Evolutionary conservation across 2,329 filamentous ascomycete genomes (phyloP).

Genomic region (Scedosporium boydii): DNA sequence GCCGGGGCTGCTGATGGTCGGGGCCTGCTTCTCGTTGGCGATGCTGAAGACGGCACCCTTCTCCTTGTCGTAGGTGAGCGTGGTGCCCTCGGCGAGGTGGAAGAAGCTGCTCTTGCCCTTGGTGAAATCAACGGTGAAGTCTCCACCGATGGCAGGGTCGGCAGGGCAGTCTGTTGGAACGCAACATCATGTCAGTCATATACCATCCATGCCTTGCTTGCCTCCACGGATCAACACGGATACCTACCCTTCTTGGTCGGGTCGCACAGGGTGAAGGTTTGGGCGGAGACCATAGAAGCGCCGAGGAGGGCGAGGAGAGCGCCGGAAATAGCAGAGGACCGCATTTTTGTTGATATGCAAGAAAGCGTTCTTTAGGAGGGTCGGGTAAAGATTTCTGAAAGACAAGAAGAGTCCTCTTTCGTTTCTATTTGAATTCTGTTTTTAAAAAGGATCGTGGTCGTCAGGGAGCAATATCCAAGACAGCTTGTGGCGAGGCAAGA

Average conservation of each 20-base stretch:
- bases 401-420: neutral
- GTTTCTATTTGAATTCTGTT: neutral
- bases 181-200: neutral
- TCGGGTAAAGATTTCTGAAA: neutral
- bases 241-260: conserved; percentile 40
- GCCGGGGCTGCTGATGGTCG: conserved; percentile 67
- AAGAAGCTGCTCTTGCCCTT: conserved; percentile 55
- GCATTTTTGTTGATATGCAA: conserved; percentile 9
- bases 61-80: conserved; percentile 31
- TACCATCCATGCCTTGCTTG: neutral
- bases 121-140: conserved; percentile 61
- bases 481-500: neutral
- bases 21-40: conserved; percentile 51
- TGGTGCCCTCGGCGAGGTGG: conserved; percentile 35
- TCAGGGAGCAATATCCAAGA: neutral
- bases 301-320: conserved; percentile 34
- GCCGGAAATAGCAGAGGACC: conserved; percentile 34
- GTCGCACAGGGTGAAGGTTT: conserved; percentile 48
- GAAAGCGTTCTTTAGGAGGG: neutral
- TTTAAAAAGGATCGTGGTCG: neutral
- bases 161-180: conserved; percentile 50
- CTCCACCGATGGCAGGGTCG: conserved; percentile 65
- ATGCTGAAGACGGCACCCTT: conserved; percentile 57
- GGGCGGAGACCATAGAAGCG: conserved; percentile 34
- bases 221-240: neutral